These are phyloP conservation scores for Sporopachydermia cereana DNA, from an alignment of 1,139 yeast genomes.

Conservation along the genomic window DNA sequence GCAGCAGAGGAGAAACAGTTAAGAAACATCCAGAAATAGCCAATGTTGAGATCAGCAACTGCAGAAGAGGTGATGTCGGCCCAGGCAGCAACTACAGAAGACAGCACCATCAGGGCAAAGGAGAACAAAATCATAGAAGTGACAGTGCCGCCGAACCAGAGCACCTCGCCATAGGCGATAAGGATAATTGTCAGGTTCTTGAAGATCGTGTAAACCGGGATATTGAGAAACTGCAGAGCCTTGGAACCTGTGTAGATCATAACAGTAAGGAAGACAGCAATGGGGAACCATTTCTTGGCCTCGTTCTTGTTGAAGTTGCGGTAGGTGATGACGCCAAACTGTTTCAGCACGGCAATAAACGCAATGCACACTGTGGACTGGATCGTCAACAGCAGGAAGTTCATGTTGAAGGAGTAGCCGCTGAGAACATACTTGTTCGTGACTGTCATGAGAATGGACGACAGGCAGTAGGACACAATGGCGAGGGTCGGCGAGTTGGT, in stretches of 20 bases:
- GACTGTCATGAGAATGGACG: conserved; percentile 95
- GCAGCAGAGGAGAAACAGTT: conserved; percentile 93
- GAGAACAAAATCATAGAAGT: conserved; percentile 85
- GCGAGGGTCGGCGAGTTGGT: conserved; percentile 83
- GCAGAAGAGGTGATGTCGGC: conserved; percentile 50
- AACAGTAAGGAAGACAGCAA: conserved; percentile 73
- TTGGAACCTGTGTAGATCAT: conserved; percentile 97
- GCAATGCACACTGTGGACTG: conserved; percentile 63
- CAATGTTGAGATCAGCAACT: conserved; percentile 42
- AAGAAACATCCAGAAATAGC: conserved; percentile 93
- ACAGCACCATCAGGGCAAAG: conserved; percentile 80
- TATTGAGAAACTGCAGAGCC: conserved; percentile 81
- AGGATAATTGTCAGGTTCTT: conserved; percentile 92
- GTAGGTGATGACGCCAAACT: conserved; percentile 67
- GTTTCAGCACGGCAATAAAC: conserved; percentile 61
- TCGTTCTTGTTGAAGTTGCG: conserved; percentile 78
- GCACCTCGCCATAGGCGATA: conserved; percentile 95
- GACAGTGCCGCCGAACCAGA: conserved; percentile 94
- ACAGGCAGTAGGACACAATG: conserved; percentile 74
- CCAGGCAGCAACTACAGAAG: conserved; percentile 88
- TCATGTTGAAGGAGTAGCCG: conserved; percentile 74
- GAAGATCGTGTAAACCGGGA: conserved; percentile 95
- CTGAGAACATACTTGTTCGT: conserved; percentile 91
- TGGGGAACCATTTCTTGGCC: conserved; percentile 88
- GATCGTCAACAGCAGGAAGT: conserved; percentile 59